Evolutionary conservation across 1,284 basidiomycete species (phyloP).

Genomic region (Apiotrichum akiyoshidainum): DNA sequence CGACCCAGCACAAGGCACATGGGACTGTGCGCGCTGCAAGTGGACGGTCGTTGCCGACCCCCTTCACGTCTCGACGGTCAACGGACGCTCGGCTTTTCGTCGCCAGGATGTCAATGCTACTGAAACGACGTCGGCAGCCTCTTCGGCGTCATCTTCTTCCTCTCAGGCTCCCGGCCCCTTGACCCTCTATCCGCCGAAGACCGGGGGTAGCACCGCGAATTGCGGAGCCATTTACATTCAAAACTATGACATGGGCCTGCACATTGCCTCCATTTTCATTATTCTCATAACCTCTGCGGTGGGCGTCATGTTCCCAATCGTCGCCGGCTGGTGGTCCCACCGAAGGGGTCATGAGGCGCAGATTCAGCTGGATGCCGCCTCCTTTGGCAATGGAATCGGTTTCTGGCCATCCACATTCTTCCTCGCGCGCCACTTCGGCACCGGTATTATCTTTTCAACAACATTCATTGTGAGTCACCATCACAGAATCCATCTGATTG

Average conservation of each 20-base stretch:
- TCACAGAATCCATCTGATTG: conserved; percentile 41
- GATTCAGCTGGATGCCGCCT: conserved; percentile 9
- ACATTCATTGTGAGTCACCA: conserved; percentile 9
- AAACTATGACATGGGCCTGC: conserved; percentile 49
- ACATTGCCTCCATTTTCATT: conserved; percentile 52
- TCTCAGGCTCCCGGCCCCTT: background rate
- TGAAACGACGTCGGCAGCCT: background rate
- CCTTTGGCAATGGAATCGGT: conserved; percentile 8
- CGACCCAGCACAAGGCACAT: too few relatives aligned
- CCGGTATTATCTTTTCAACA: conserved; percentile 22
- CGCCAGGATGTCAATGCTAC: background rate
- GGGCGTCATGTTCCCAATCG: conserved; percentile 47
- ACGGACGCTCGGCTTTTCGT: background rate
- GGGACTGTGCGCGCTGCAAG: too few relatives aligned
- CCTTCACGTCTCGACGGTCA: too few relatives aligned
- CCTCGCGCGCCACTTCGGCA: conserved; percentile 45
- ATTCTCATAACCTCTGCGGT: conserved; percentile 49
- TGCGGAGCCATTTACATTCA: conserved; percentile 39
- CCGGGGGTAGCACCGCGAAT: background rate
- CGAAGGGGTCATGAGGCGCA: background rate
- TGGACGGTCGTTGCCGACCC: too few relatives aligned
- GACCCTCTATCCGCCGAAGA: background rate
- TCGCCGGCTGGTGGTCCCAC: conserved; percentile 21
- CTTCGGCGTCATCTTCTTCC: background rate
- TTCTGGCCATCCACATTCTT: conserved; percentile 44